Evolutionary conservation across 2,329 filamentous ascomycete species (phyloP).

Genomic region (Ramularia collo-cygni): DNA sequence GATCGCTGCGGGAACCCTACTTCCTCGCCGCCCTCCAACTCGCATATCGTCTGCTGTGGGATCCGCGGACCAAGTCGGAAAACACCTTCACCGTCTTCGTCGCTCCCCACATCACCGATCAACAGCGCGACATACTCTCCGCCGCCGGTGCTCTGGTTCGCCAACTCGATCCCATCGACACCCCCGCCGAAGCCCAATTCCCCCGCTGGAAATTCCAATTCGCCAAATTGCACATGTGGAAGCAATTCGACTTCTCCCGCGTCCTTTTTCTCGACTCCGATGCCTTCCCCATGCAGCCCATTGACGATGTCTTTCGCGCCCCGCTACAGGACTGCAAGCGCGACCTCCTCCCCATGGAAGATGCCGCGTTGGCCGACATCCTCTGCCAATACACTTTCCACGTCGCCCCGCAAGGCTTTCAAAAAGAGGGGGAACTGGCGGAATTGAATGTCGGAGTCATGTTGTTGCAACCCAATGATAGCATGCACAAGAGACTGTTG

Average conservation of each 20-base stretch:
- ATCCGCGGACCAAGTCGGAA: conserved; percentile 17
- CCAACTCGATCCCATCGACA: conserved; percentile 26
- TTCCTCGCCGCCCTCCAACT: conserved; percentile 30
- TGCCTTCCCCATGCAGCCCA: conserved; percentile 27
- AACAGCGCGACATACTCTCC: conserved; percentile 27
- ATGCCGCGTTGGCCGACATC: conserved; percentile 15
- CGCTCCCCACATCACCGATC: conserved; percentile 26
- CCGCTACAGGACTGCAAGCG: conserved; percentile 20
- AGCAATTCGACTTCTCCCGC: conserved; percentile 26
- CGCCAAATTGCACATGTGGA: conserved; percentile 33
- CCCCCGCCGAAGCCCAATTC: conserved; percentile 21
- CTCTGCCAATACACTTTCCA: conserved; percentile 29
- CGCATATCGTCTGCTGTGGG: conserved; percentile 30
- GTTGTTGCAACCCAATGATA: conserved; percentile 26
- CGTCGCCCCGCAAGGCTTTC: too few relatives aligned
- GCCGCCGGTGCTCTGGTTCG: conserved; percentile 30
- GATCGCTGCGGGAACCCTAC: conserved; percentile 30
- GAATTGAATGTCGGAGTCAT: conserved; percentile 29
- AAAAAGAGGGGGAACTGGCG: conserved; percentile 1
- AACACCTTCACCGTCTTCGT: conserved; percentile 30
- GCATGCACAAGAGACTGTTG: conserved; percentile 27
- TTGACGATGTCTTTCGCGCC: conserved; percentile 23
- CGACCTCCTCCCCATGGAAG: conserved; percentile 22
- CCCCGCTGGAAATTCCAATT: conserved; percentile 30
- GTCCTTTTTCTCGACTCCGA: conserved; percentile 31